Conservation (phyloP, 2,329 filamentous ascomycete species). For the Beauveria bassiana region DNA sequence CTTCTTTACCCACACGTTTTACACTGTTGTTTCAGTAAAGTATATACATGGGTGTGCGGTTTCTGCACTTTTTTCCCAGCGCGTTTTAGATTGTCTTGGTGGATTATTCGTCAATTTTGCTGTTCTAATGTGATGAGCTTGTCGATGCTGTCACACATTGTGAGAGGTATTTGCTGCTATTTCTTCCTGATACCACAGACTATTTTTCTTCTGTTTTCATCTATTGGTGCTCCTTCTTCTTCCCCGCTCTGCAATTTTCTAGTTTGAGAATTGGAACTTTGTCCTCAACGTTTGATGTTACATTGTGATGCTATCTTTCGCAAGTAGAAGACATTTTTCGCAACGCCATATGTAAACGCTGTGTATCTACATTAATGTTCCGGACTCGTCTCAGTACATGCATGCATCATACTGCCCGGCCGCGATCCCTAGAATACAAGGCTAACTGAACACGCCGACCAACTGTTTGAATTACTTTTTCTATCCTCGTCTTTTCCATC, state of each 20-base stretch:
- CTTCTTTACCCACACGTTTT: not conserved
- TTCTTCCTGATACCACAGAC: constrained; percentile 14
- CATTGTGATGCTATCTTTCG: not conserved
- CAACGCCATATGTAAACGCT: not conserved
- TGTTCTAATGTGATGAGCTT: constrained; percentile 1
- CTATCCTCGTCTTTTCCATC: not conserved
- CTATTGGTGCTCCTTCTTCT: constrained; percentile 1
- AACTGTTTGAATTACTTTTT: not conserved
- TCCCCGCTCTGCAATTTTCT: constrained; percentile 18
- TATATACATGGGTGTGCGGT: constrained; percentile 18
- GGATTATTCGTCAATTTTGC: not conserved
- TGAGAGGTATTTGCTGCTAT: not conserved
- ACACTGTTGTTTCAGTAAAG: constrained; percentile 9
- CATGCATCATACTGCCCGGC: not conserved
- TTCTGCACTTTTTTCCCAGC: not conserved
- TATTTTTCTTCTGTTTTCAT: constrained; percentile 10
- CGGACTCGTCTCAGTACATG: not conserved
- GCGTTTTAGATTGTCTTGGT: constrained; percentile 1
- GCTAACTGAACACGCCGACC: not conserved
- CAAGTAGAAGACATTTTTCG: no score
- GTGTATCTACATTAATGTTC: not conserved
- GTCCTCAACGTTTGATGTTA: not conserved
- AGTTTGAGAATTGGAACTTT: constrained; percentile 13
- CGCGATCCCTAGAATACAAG: not conserved
- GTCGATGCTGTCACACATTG: constrained; percentile 4